Conservation (phyloP, 2,329 filamentous ascomycete genomes). For the Myotisia sp. region DNA sequence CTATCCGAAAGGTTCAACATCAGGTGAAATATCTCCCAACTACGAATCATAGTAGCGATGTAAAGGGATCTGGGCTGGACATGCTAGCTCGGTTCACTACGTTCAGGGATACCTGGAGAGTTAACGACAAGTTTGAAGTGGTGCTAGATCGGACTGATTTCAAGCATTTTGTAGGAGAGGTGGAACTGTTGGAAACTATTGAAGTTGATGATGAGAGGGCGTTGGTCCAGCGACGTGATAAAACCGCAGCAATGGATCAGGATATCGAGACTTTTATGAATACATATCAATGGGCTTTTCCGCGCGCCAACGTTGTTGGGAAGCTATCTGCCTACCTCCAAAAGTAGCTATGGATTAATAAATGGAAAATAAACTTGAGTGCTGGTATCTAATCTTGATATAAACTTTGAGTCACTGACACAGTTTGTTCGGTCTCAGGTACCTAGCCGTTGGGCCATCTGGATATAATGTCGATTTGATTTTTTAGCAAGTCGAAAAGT, state of each 20-base stretch:
- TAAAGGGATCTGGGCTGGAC: conserved; percentile 11
- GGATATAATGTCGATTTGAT: too few species aligned
- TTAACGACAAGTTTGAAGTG: conserved; percentile 17
- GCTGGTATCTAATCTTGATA: too few species aligned
- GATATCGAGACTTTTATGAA: conserved; percentile 17
- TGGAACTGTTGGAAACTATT: conserved; percentile 17
- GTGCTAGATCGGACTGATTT: conserved; percentile 21
- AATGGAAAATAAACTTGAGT: too few species aligned
- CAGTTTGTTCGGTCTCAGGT: too few species aligned
- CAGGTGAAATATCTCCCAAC: conserved; percentile 6
- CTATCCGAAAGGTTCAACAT: conserved; percentile 5
- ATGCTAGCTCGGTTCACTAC: conserved; percentile 17
- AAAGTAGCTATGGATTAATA: too few species aligned
- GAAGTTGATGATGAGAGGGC: conserved; percentile 6
- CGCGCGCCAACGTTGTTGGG: conserved; percentile 13
- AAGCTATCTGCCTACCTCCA: conserved; percentile 20
- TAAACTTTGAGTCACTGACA: too few species aligned
- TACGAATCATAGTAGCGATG: conserved; percentile 3
- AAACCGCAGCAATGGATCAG: conserved; percentile 8
- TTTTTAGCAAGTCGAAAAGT: too few species aligned
- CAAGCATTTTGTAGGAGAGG: conserved; percentile 20
- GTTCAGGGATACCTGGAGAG: conserved; percentile 16
- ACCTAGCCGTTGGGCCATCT: too few species aligned
- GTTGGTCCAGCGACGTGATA: conserved; percentile 3
- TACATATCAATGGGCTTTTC: conserved; percentile 16